Conservation (phyloP, 2,329 filamentous ascomycete species). For the Botrytis elliptica region DNA sequence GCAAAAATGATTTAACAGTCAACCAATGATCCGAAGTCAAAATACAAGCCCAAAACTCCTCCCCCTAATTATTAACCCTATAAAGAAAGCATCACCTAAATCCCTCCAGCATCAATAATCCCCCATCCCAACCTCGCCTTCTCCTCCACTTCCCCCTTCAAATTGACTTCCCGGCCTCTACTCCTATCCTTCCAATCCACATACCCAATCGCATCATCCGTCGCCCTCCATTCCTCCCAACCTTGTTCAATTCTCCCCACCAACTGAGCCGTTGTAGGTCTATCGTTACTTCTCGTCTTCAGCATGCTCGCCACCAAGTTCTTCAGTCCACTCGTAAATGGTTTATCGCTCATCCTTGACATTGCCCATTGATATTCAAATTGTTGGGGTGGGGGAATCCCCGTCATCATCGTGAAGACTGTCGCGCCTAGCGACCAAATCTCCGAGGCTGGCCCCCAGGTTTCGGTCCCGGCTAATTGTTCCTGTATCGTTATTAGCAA, state of each 20-base stretch:
- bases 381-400: conserved; percentile 33
- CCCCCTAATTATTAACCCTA: no score
- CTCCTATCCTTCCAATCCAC: conserved; percentile 24
- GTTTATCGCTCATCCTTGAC: conserved; percentile 33
- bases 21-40: not conserved
- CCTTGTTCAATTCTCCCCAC: conserved; percentile 28
- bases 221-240: conserved; percentile 31
- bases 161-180: not conserved
- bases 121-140: conserved; percentile 12
- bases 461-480: conserved; percentile 29
- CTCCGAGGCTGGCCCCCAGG: conserved; percentile 29
- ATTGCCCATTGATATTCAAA: conserved; percentile 33
- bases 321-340: conserved; percentile 27
- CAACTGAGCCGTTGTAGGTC: conserved; percentile 28
- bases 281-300: conserved; percentile 23
- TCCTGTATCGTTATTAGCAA: conserved; percentile 27
- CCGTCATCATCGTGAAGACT: conserved; percentile 38
- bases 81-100: not conserved
- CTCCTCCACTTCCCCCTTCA: not conserved
- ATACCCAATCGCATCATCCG: conserved; percentile 30
- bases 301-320: conserved; percentile 34
- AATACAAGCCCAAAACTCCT: not conserved
- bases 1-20: not conserved
- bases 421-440: conserved; percentile 36
- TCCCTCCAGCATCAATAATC: not conserved